These are phyloP conservation scores for Phaffomyces antillensis DNA, from an alignment of 805 yeast species.

Conservation along the genomic window DNA sequence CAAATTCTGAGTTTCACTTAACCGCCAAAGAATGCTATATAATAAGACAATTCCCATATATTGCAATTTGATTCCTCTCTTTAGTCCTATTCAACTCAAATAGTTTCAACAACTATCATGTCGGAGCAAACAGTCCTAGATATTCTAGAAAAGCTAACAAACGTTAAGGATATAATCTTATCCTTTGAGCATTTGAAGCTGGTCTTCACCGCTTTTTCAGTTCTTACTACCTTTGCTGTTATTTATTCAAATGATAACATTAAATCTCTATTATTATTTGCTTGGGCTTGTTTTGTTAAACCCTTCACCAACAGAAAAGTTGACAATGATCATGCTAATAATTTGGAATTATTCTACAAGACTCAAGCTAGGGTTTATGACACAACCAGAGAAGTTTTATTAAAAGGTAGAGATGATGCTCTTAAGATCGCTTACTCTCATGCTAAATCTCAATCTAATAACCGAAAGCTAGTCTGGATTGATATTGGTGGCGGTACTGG, in stretches of 20 bases:
- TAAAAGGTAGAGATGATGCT: conserved; percentile 67
- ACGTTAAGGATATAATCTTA: conserved; percentile 3
- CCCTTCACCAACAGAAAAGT: conserved; percentile 25
- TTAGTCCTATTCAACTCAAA: not conserved
- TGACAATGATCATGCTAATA: conserved; percentile 25
- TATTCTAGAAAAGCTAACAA: conserved; percentile 1
- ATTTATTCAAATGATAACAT: conserved; percentile 14
- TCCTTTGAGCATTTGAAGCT: conserved; percentile 4
- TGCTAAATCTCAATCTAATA: conserved; percentile 27
- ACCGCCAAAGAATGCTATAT: too few species aligned
- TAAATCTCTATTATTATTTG: conserved; percentile 21
- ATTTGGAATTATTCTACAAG: conserved; percentile 58
- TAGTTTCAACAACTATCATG: conserved; percentile 8
- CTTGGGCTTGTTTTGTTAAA: conserved; percentile 29
- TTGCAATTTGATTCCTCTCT: not conserved
- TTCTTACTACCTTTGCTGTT: conserved; percentile 5
- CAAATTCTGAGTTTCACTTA: too few species aligned
- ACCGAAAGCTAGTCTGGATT: conserved; percentile 53
- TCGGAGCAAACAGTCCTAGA: conserved; percentile 3
- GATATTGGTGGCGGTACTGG: conserved; percentile 90
- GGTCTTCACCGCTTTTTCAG: conserved; percentile 4
- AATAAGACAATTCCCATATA: too few species aligned
- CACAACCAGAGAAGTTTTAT: conserved; percentile 54
- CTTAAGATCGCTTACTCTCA: conserved; percentile 54
- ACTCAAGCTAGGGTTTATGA: conserved; percentile 76